Evolutionary conservation across 176 grass and related monocot genomes (phyloP), one percentile per base, ranked within the genome.

Genomic region (Oropetium thomaeum): DNA sequence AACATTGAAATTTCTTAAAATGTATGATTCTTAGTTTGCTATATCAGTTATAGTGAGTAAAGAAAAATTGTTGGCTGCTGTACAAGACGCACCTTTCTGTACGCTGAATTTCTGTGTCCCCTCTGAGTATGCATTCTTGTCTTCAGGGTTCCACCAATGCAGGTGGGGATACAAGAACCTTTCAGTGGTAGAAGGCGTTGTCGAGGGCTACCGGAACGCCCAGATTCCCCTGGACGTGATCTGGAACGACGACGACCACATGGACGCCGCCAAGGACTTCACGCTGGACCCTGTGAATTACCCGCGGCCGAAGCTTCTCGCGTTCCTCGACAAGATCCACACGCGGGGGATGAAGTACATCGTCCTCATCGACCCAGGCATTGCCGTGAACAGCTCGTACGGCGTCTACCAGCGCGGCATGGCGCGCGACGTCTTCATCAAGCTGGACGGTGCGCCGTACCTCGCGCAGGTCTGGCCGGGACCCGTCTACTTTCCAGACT

Each of bases 201-300:
- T 97, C 19, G 86, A 93, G 54, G 86, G 84, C 25, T 98, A 98
- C 86, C 69, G 75, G 70, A 92, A 81, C 4, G 95, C 95, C 2
- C 69, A 81, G 9, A 98, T 98, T 15, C 95, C 95, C 2, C 90
- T 98, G 0, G 95, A 98, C 2, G 95, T 98, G 16, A 98, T 98
- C 54, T 98, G 95, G 95, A 98, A 92, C 7, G 91, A 98, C 12
- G 95, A 94, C 5, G 95, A 98, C 31, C 95, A 98, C 26, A 98
- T 98, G 95, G 95, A 98, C 13, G 88, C 86, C 0, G 82, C 91
- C 10, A 98, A 98, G 85, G 95, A 98, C 76, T 98, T 98, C 75
- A 94, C 89, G 0, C 86, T 94, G 0, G 89, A 92, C 37, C 91
- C 95, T 0, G 74, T 94, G 4, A 94, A 88, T 26, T 98, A 90